These are phyloP conservation scores for Houttuynia cordata DNA, from an alignment of 164 flowering plant genomes.

Conservation along the genomic window DNA sequence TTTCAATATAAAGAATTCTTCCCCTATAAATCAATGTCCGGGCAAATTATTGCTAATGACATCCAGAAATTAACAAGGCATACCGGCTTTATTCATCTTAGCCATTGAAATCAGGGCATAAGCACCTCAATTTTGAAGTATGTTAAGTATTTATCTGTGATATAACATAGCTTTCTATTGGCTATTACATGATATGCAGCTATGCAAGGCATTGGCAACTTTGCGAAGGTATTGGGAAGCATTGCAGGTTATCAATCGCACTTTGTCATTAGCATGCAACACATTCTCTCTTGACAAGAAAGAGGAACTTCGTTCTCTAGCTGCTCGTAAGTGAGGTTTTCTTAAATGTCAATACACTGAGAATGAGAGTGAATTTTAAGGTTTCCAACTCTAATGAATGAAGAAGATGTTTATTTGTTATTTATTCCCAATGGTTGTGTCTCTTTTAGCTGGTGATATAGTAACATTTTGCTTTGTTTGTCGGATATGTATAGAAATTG, in stretches of 20 bases:
- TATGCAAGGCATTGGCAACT: conserved; percentile 60
- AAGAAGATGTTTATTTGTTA: no score
- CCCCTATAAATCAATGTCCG: no score
- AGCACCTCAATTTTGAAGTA: no score
- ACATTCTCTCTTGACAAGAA: conserved; percentile 39
- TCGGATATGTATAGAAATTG: conserved; percentile 33
- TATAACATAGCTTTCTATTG: not conserved
- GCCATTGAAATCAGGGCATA: no score
- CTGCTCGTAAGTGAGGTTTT: conserved; percentile 60
- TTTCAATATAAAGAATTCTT: no score
- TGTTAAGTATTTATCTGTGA: no score
- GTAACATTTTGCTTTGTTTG: no score
- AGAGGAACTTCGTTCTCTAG: conserved; percentile 65
- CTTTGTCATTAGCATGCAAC: conserved; percentile 33
- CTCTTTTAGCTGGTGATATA: no score
- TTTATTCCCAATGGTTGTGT: not conserved
- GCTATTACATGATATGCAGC: conserved; percentile 19
- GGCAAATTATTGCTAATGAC: no score
- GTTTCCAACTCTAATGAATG: not conserved
- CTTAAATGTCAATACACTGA: not conserved
- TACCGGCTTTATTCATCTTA: no score
- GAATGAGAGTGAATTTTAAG: not conserved
- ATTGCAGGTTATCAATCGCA: conserved; percentile 47
- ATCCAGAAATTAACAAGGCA: no score
- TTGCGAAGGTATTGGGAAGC: conserved; percentile 62